Evolutionary conservation across 176 grass and related monocot species (phyloP), one percentile per base, ranked within the genome.

Genomic region (Eleusine coracana): DNA sequence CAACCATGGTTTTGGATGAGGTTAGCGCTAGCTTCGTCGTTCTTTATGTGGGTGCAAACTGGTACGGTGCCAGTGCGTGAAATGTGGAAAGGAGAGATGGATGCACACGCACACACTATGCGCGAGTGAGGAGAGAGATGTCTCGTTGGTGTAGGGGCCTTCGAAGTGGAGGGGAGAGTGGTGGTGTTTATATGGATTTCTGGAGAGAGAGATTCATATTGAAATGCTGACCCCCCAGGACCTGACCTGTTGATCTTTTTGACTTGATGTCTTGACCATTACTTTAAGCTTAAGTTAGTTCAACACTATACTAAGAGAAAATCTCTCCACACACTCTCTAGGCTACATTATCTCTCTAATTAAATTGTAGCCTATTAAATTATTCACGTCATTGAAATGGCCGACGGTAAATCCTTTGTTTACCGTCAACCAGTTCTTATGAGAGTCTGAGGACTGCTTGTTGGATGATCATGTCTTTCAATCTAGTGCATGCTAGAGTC

Each of bases 1-100:
- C 84, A 68, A 97, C 94, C 91, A 97, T 96, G 50, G 49, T 27
- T 42, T 7, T 74, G 80, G 6, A 29, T 48, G 23, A 59, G 36
- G 46, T 66, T 40, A 37, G 60, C 9, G 49, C 25, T 28, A 6
- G 25, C 17, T 34, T 52, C 31, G 31, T 34, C 31, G 31, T 39
- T 14, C 10, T 63, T 15, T 38, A 73, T 25, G 38, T 34, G 68
- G 70, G 59, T 81, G 20, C 70, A 25, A 68, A 25, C 60, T 28
- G 52, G 25, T 61, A 31, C 44, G 20, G 69, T 38, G 40, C 31
- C 5, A 76, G 58, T 84, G 75, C 68, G 54, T 45, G 38, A 10
- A 71, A 73, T 28, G 46, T 17, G 36, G 66, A 16, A 65, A 18
- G 38, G 31, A 21, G 14, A 25, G 81, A 38, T 48, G 64, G 68